These are phyloP conservation scores for Termitomyces sp. DNA, from an alignment of 768 basidiomycete species.

Conservation along the genomic window DNA sequence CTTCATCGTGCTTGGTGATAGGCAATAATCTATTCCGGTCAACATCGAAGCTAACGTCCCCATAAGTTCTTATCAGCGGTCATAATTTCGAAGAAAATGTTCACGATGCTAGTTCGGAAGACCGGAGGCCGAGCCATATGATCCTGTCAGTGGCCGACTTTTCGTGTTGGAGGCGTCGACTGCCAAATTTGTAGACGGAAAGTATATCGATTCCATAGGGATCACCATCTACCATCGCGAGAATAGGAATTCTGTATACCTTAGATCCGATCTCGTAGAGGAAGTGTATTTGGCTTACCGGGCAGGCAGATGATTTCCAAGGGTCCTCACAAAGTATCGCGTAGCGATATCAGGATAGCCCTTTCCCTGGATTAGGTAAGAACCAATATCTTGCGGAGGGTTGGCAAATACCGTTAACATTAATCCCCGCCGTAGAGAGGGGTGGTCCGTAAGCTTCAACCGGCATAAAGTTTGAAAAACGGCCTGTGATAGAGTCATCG, in stretches of 20 bases:
- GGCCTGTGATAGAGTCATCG: conserved; percentile 49
- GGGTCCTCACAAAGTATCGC: conserved; percentile 70
- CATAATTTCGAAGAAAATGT: conserved; percentile 9
- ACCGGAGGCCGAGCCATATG: conserved; percentile 75
- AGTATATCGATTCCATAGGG: conserved; percentile 91
- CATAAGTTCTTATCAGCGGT: neutral
- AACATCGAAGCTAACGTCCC: conserved; percentile 47
- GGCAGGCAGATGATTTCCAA: conserved; percentile 60
- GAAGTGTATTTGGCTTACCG: conserved; percentile 35
- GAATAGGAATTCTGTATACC: conserved; percentile 59
- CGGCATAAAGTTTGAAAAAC: conserved; percentile 87
- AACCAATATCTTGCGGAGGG: neutral
- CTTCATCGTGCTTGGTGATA: conserved; percentile 65
- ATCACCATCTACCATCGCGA: conserved; percentile 85
- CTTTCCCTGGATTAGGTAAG: conserved; percentile 62
- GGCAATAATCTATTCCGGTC: conserved; percentile 58
- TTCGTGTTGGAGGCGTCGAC: conserved; percentile 65
- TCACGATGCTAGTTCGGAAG: conserved; percentile 63
- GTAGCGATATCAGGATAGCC: conserved; percentile 96
- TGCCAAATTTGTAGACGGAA: conserved; percentile 83
- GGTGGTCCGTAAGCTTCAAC: conserved; percentile 43
- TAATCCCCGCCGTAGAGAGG: conserved; percentile 52
- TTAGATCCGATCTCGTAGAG: neutral
- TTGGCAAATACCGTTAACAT: conserved; percentile 62
- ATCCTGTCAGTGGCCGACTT: conserved; percentile 59